phyloP scores from a whole-genome alignment of 139 green algal genomes.

The Haematococcus lacustris region DNA sequence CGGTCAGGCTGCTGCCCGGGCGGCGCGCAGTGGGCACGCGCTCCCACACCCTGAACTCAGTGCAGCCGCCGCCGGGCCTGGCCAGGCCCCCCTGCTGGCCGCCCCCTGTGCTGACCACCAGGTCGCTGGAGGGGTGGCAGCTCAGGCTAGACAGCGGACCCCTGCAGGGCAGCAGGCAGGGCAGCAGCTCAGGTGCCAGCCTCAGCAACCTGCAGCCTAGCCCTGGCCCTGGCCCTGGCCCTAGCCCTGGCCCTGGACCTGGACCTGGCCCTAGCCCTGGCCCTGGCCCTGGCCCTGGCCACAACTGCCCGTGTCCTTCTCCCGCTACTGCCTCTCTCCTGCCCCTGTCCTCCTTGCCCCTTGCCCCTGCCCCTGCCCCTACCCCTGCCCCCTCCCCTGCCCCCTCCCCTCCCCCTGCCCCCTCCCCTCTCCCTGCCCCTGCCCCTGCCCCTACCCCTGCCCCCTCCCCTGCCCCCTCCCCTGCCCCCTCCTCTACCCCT shows the following conservation, averaged over 20 bases:
- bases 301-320: too few species aligned
- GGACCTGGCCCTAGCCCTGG: too few species aligned
- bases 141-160: slow-evolving; percentile 28
- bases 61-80: neutral
- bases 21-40: neutral
- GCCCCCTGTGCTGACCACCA: slow-evolving; percentile 40
- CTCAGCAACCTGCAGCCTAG: neutral
- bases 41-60: slow-evolving; percentile 48
- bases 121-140: slow-evolving; percentile 34
- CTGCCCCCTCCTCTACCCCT: neutral
- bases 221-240: neutral
- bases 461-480: neutral
- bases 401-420: neutral
- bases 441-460: neutral
- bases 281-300: too few species aligned
- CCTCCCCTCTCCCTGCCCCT: neutral
- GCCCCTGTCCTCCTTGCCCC: too few species aligned
- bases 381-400: neutral
- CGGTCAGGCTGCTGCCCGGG: slow-evolving; percentile 2
- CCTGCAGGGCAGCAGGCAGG: slow-evolving; percentile 1
- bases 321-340: too few species aligned
- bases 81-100: neutral
- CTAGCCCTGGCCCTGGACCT: neutral
- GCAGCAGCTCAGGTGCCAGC: neutral
- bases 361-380: too few species aligned